Base-by-base conservation (phyloP, 306 rosid genomes). In the Prosopis cineraria region DNA sequence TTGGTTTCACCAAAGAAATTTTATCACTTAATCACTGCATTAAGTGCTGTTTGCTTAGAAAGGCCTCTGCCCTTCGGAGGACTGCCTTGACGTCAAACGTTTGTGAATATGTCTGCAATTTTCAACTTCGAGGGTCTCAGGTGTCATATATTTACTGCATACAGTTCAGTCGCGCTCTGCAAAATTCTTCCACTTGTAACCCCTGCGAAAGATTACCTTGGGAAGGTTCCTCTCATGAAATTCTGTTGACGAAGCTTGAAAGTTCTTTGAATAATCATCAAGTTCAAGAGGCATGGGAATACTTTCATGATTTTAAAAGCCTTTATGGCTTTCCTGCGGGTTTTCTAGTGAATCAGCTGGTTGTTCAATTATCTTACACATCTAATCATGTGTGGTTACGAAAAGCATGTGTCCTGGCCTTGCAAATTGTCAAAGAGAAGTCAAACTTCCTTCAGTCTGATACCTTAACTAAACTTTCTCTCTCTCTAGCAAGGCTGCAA, bases 251-350 rank as follows among this genome's bases (percentile, higher is more conserved):
- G 67, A 92, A 87, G 85, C 87, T 94, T 5, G 76, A 89, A 84
- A 34, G 5, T 59, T 80, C 92, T 60, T 81, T 92, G 87, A 88
- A 87, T 75, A 81, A 78, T 75, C 84, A 77, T 44, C 85, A 82
- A 79, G 74, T 86, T 20, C 79, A 78, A 63, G 97, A 92, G 74
- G 93, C 93, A 16, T 90, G 93, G 93, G 89, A 84, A n/a, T 83
- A 77, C 7, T 92, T 90, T 82, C 76, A 59, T 40, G 91, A 91
- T 87, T 92, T 88, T 63, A 88, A 74, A 68, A 84, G 74, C n/a
- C 85, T 88, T 68, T 87, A 92, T 79, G 97, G 97, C n/a, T 89
- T 89, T 77, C 97, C 97, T 11, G 84, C 82, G 37, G 80, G 74
- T 80, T 56, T 12, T 19, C 55, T 92, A 22, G 62, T 90, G 84